Conservation (phyloP, 345 rosid species). For the Salix arbutifolia region DNA sequence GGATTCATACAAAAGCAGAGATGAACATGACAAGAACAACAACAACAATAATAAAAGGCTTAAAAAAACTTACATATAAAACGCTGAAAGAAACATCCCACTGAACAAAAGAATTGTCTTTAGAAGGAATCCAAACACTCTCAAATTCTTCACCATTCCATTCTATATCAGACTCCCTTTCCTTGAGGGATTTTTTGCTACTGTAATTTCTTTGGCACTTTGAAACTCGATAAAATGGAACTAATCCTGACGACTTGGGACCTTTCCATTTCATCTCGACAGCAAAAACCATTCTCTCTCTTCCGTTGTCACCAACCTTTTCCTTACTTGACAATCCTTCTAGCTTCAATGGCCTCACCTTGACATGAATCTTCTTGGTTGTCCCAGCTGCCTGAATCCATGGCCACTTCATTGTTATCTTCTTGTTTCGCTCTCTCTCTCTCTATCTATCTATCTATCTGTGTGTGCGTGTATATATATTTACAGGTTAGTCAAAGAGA, state of each 20-base stretch:
- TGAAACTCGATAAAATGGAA: constrained; percentile 18
- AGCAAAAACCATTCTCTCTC: constrained; percentile 9
- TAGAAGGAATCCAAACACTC: constrained; percentile 6
- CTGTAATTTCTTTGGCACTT: constrained; percentile 10
- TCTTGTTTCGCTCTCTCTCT: neutral
- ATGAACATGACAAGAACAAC: neutral
- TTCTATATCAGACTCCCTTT: constrained; percentile 9
- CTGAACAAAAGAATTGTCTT: constrained; percentile 13
- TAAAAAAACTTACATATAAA: constrained; percentile 23
- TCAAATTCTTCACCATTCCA: constrained; percentile 42
- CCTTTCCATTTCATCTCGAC: constrained; percentile 35
- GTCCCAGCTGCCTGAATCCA: neutral
- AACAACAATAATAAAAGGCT: too few species aligned
- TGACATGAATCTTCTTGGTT: constrained; percentile 28
- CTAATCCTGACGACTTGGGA: constrained; percentile 16
- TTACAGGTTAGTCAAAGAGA: neutral
- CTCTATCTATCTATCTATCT: neutral
- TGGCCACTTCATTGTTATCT: neutral
- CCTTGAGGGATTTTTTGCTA: constrained; percentile 10
- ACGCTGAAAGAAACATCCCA: constrained; percentile 33
- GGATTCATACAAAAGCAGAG: neutral
- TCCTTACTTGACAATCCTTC: constrained; percentile 20
- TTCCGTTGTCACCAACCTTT: neutral
- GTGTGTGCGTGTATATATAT: neutral
- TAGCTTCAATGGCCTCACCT: constrained; percentile 37